Base-by-base conservation (phyloP, 176 grass and related monocot species). In the Oryza glaberrima region DNA sequence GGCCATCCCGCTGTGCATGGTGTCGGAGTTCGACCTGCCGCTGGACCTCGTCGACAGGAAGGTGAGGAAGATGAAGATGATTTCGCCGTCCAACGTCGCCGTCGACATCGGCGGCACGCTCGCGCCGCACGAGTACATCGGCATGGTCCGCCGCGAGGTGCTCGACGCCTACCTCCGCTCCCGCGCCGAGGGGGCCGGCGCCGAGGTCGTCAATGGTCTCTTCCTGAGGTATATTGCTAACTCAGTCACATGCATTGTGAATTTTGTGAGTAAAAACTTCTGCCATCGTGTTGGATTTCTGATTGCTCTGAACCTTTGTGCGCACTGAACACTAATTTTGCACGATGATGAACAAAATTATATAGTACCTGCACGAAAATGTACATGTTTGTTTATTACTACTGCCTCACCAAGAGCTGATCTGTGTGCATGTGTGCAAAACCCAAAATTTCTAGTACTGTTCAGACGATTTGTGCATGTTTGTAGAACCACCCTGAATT, bases 51-150 rank as follows among this genome's bases (percentile, higher is more conserved):
- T 99, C 19, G 93, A 99, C 76, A 77, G 96, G 23, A 87, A 87
- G 40, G 96, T 99, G 63, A 92, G 83, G 38, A 96, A 99, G 90
- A 99, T 99, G 93, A 99, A 99, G 93, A 99, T 99, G 96, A 99
- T 99, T 0, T 99, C 96, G n/a, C 96, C 93, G 16, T 99, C 96
- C 63, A 99, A 99, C 73, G 93, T 99, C 23, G 93, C 91, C 19
- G 96, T 99, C n/a, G 96, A 99, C 80, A 99, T 96, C 78, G 96
- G 96, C 3, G 77, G 93, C 44, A 99, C 96, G 17, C 89, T 98
- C 38, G 88, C 68, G 20, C 93, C 96, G 15, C 80, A 94, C 78
- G 96, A 96, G 88, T 98, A 93, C 81, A 98, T 98, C 25, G 96
- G 96, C 40, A 99, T 99, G 96, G 93, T 99, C 15, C 77, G 96